phyloP scores from a whole-genome alignment of 225 moss, liverwort and hornwort species.

The Pseudisothecium myosuroides region DNA sequence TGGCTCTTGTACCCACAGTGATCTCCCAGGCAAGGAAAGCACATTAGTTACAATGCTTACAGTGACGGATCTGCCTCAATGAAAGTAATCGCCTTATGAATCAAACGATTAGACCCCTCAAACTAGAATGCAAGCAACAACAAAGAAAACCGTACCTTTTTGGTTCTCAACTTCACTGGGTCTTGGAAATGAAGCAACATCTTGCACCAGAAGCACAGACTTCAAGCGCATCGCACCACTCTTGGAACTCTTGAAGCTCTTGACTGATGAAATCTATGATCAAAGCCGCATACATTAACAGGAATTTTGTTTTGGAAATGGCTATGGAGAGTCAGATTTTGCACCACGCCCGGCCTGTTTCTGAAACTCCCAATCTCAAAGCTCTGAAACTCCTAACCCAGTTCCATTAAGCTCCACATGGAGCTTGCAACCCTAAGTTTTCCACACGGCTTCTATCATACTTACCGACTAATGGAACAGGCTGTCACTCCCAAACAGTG shows the following conservation, averaged over 20 bases:
- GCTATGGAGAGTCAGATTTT: background rate
- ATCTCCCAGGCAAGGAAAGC: background rate
- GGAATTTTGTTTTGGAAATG: background rate
- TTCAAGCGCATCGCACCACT: constrained; percentile 13
- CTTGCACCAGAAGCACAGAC: background rate
- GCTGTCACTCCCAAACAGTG: background rate
- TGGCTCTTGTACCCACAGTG: background rate
- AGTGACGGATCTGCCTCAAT: background rate
- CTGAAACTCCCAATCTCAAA: background rate
- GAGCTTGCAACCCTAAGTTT: background rate
- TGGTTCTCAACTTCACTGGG: constrained; percentile 68
- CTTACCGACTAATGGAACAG: background rate
- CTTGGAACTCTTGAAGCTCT: background rate
- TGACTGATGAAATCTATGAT: background rate
- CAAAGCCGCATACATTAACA: background rate
- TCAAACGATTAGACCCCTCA: too few species aligned
- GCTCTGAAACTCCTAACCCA: background rate
- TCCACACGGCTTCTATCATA: background rate
- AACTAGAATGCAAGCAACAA: background rate
- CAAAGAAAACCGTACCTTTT: constrained; percentile 15
- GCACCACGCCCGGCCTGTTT: background rate
- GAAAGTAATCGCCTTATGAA: background rate
- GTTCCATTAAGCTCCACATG: background rate
- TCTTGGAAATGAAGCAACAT: constrained; percentile 95
- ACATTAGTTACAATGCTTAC: background rate